A percentile compares a stretch with the other conserved stretches of the same genome.
Evolutionary conservation across 169 alveolate genomes (phyloP).

Genomic region (Eimeria praecox): DNA sequence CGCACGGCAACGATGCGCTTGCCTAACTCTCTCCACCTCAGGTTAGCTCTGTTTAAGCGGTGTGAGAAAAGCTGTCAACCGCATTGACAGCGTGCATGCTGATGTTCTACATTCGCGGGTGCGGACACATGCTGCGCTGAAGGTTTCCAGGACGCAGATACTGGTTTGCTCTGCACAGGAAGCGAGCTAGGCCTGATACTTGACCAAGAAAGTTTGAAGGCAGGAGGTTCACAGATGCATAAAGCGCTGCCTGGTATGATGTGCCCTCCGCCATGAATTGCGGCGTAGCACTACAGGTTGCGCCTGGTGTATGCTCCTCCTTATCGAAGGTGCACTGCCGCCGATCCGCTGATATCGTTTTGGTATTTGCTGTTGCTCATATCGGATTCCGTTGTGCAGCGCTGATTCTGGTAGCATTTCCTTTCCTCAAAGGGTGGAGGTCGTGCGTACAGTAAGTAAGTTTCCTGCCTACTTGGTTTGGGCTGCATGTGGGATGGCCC

Average conservation of each 20-base stretch:
- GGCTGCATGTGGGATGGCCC: background rate
- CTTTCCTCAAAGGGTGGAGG: background rate
- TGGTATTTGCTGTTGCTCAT: background rate
- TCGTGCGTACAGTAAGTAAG: background rate
- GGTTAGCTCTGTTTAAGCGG: too few species aligned
- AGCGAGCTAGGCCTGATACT: too few species aligned
- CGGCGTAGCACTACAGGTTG: background rate
- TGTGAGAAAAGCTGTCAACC: too few species aligned
- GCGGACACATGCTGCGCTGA: background rate
- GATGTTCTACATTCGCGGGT: background rate
- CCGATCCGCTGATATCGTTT: background rate
- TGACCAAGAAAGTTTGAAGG: background rate
- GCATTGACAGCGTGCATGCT: background rate
- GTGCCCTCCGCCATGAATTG: background rate
- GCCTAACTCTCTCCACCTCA: background rate
- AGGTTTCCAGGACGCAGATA: background rate
- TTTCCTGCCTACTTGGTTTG: background rate
- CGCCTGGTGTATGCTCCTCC: background rate
- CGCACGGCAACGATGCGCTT: background rate
- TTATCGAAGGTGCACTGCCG: background rate
- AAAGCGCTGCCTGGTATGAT: background rate
- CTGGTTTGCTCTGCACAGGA: background rate
- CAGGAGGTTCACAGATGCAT: background rate
- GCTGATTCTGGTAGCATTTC: background rate
- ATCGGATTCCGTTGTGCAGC: background rate